These are phyloP conservation scores for Spergularia marina DNA, from an alignment of 148 eudicot genomes.

Conservation along the genomic window DNA sequence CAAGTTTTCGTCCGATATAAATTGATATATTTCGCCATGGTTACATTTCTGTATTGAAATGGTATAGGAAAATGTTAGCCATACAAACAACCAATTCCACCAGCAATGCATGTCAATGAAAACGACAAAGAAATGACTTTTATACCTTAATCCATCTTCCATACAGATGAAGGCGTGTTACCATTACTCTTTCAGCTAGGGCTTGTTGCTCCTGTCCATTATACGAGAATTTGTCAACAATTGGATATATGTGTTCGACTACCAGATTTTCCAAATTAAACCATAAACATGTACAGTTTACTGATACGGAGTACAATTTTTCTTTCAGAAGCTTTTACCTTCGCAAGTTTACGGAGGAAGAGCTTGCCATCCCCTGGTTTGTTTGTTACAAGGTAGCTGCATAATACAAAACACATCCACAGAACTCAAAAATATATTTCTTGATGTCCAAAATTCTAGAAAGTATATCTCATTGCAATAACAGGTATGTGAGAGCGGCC, in stretches of 20 bases:
- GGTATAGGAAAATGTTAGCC: background rate
- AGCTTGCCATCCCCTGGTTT: conserved; percentile 74
- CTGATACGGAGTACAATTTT: background rate
- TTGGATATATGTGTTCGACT: background rate
- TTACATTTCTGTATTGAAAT: conserved; percentile 59
- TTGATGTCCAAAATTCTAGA: conserved; percentile 4
- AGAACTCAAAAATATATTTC: background rate
- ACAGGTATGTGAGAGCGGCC: too few species aligned
- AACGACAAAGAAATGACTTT: background rate
- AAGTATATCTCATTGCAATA: background rate
- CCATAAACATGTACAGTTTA: background rate
- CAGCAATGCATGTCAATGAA: background rate
- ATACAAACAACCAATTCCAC: background rate
- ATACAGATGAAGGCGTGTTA: conserved; percentile 85
- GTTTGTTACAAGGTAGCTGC: conserved; percentile 66
- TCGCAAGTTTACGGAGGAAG: conserved; percentile 71
- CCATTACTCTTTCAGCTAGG: conserved; percentile 93
- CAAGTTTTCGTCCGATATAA: conserved; percentile 81
- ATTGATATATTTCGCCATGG: conserved; percentile 75
- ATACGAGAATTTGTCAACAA: background rate
- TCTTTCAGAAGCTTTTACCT: conserved; percentile 37
- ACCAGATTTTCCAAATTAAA: background rate
- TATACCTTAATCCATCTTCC: conserved; percentile 92
- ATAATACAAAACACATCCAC: conserved; percentile 12
- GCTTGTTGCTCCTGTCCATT: conserved; percentile 69